Evolutionary conservation across 192 early-diverging fungal genomes (phyloP), one percentile per base, ranked within the genome.

Genomic region (Podila clonocystis): DNA sequence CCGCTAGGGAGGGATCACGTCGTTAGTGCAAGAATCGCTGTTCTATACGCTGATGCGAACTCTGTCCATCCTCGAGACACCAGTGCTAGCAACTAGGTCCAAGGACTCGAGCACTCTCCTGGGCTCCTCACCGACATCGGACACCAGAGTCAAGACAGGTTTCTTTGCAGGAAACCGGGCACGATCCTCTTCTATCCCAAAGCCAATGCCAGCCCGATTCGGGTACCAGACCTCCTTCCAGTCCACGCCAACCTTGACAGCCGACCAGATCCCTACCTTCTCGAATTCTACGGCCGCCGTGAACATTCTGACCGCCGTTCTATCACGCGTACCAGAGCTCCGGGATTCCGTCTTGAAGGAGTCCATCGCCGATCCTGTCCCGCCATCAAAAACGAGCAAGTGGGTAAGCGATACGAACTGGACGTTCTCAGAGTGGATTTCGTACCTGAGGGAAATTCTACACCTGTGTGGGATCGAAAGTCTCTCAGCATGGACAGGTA

Each of bases 181-280:
- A 12, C 70, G 77, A 41, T 69, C 77, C 9, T 73, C 77, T 20
- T 80, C 77, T 9, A 73, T 69, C 26, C 71, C 67, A n/a, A 80
- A 80, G 29, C 77, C 71, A 1, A 58, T 65, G 33, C 24, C 20
- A 29, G 24, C n/a, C 28, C 62, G 74, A 34, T 30, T 70, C 58
- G 67, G 67, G 20, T 28, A 68, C 22, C 67, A 64, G 4, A 9
- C 13, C 5, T 22, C 62, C 36, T 58, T 29, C 26, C 70, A 73
- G 38, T 28, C 70, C 49, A 68, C 62, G 11, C 62, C 67, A 2
- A 41, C 62, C 0, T 62, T 80, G 3, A 55, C 67, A 0, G 34
- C 63, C 2, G 77, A 80, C 31, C 77, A 73, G 28, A 65, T 73
- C 58, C 71, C 77, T 22, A 65, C 67, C 19, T 80, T 80, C 28